These are phyloP conservation scores for Tolypocladium guangdongense DNA, from an alignment of 2,329 filamentous ascomycete genomes.

Conservation along the genomic window DNA sequence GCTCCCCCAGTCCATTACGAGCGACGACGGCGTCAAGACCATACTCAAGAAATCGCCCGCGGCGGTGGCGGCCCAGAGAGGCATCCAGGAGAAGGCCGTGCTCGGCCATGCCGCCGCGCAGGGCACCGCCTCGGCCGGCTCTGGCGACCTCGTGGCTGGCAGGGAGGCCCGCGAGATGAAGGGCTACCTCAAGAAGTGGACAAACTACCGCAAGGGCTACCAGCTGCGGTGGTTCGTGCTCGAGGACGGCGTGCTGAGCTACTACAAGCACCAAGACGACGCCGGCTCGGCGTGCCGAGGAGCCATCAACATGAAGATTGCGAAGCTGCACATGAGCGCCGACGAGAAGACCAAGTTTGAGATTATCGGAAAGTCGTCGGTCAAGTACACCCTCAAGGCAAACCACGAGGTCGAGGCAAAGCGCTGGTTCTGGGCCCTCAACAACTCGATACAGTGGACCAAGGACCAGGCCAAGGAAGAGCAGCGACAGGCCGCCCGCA, in stretches of 20 bases:
- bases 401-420: constrained; percentile 98
- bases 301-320: constrained; percentile 98
- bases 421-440: constrained; percentile 97
- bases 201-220: constrained; percentile 95
- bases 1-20: constrained; percentile 90
- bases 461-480: constrained; percentile 96
- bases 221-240: constrained; percentile 96
- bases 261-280: constrained; percentile 99
- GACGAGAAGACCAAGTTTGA: constrained; percentile 98
- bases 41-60: constrained; percentile 93
- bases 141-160: constrained; percentile 54
- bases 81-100: constrained; percentile 95
- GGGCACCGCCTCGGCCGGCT: constrained; percentile 37
- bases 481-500: constrained; percentile 61
- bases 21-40: constrained; percentile 77
- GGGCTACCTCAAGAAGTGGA: constrained; percentile 98
- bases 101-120: constrained; percentile 61
- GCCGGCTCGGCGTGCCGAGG: constrained; percentile 91
- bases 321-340: constrained; percentile 85
- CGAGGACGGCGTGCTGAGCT: constrained; percentile 93
- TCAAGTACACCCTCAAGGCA: constrained; percentile 95
- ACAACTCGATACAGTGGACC: constrained; percentile 97
- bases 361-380: constrained; percentile 94
- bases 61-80: constrained; percentile 84
- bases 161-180: constrained; percentile 96